These are phyloP conservation scores for Phragmites australis DNA, from an alignment of 176 grass and related monocot genomes.

Conservation along the genomic window DNA sequence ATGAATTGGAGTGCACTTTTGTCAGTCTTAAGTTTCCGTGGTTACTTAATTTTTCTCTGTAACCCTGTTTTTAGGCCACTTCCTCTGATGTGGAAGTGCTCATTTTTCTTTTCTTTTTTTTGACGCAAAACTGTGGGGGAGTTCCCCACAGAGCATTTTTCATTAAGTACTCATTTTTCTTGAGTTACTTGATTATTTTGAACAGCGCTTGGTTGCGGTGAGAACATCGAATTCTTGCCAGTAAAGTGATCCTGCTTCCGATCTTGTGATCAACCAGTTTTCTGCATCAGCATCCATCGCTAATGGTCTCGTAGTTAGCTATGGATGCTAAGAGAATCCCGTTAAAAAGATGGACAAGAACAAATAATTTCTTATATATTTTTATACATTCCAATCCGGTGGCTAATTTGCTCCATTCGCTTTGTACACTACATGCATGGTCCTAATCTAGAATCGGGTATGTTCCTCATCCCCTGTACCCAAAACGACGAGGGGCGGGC, in stretches of 20 bases:
- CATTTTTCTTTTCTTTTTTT: no score
- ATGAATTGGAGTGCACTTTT: background rate
- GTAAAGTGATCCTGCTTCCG: background rate
- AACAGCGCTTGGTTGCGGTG: background rate
- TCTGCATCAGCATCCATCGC: background rate
- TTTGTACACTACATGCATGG: conserved; percentile 45
- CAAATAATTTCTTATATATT: conserved; percentile 30
- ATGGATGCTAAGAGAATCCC: background rate
- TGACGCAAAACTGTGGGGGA: no score
- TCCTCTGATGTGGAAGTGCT: background rate
- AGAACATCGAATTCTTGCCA: background rate
- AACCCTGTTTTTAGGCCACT: background rate
- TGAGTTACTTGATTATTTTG: background rate
- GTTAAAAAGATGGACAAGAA: background rate
- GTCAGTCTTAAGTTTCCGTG: background rate
- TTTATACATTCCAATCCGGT: background rate
- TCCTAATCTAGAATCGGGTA: conserved; percentile 26
- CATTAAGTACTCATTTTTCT: no score
- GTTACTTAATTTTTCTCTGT: background rate
- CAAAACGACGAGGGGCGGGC: conserved; percentile 4
- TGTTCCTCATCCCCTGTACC: conserved; percentile 11
- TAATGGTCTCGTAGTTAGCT: background rate
- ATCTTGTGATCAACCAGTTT: background rate
- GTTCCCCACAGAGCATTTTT: no score
- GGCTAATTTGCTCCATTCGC: conserved; percentile 37